These are phyloP conservation scores for Eremomyces bilateralis DNA, from an alignment of 495 filamentous ascomycete genomes.

Conservation along the genomic window DNA sequence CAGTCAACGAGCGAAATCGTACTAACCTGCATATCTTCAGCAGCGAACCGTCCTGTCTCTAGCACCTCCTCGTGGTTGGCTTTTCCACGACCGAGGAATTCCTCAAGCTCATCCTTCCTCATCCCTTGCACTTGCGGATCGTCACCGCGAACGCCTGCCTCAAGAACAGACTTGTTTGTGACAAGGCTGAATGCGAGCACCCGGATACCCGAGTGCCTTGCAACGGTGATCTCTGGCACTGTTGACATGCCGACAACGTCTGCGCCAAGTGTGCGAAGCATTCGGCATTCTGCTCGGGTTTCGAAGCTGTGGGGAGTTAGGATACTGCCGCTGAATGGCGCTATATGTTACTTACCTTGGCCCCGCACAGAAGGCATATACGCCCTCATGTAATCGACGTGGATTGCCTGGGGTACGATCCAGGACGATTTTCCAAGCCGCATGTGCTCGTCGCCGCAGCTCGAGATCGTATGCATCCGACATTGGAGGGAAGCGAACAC, in stretches of 20 bases:
- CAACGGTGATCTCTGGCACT: conserved; percentile 55
- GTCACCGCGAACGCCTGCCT: conserved; percentile 40
- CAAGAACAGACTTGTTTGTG: conserved; percentile 50
- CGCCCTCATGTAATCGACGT: conserved; percentile 44
- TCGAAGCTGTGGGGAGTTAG: conserved; percentile 32
- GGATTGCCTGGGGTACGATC: no score
- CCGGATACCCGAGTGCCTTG: conserved; percentile 44
- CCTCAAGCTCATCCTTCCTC: conserved; percentile 27
- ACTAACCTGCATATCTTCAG: conserved; percentile 43
- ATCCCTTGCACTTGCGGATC: conserved; percentile 18
- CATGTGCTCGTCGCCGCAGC: conserved; percentile 37
- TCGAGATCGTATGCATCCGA: conserved; percentile 60
- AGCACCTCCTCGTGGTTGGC: conserved; percentile 57
- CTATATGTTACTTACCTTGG: conserved; percentile 31
- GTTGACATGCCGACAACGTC: conserved; percentile 67
- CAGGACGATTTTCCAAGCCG: conserved; percentile 37
- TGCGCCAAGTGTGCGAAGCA: conserved; percentile 42
- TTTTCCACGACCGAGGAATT: conserved; percentile 37
- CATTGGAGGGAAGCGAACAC: conserved; percentile 46
- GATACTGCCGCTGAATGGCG: not conserved
- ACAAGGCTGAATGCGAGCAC: conserved; percentile 58
- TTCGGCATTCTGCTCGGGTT: conserved; percentile 54
- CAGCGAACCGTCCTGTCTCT: conserved; percentile 37
- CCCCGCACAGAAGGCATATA: conserved; percentile 54
- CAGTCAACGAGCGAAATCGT: no score